A percentile compares a stretch with the other conserved stretches of the same genome.
These are phyloP conservation scores for Prunella vulgaris DNA, from an alignment of 257 asterid species.

Conservation along the genomic window DNA sequence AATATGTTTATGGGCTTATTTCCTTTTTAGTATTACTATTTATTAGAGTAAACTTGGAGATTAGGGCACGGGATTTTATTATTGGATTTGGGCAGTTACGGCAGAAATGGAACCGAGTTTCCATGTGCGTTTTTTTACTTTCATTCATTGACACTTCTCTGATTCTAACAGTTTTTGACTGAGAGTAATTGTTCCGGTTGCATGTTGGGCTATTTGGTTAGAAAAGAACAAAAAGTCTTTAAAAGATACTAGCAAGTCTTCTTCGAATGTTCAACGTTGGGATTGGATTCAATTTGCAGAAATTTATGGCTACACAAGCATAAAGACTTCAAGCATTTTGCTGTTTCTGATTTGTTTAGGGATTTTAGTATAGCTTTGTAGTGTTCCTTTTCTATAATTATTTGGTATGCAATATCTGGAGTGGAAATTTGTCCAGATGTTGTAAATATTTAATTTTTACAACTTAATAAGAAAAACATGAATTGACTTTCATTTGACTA, in stretches of 20 bases:
- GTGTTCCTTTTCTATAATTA: neutral
- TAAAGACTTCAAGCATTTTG: neutral
- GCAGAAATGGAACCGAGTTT: no score
- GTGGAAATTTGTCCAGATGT: neutral
- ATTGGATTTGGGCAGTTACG: no score
- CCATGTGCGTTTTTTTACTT: no score
- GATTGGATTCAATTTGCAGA: neutral
- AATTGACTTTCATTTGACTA: neutral
- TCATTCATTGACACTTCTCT: no score
- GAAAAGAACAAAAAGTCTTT: neutral
- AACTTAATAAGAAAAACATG: neutral
- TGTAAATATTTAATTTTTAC: neutral
- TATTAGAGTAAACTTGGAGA: no score
- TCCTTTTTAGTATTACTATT: no score
- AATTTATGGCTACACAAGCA: neutral
- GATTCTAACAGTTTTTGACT: no score
- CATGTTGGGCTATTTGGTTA: neutral
- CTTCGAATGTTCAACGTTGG: neutral
- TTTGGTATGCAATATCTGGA: neutral
- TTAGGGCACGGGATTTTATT: no score
- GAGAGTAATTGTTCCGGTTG: neutral
- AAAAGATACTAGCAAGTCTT: neutral
- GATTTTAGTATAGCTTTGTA: neutral
- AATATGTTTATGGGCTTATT: no score
- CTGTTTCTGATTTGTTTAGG: neutral